Percentiles rank a stretch among this genome's conserved stretches.
Conservation (phyloP, 805 yeast genomes). For the Teunomyces barrocoloradensis region DNA sequence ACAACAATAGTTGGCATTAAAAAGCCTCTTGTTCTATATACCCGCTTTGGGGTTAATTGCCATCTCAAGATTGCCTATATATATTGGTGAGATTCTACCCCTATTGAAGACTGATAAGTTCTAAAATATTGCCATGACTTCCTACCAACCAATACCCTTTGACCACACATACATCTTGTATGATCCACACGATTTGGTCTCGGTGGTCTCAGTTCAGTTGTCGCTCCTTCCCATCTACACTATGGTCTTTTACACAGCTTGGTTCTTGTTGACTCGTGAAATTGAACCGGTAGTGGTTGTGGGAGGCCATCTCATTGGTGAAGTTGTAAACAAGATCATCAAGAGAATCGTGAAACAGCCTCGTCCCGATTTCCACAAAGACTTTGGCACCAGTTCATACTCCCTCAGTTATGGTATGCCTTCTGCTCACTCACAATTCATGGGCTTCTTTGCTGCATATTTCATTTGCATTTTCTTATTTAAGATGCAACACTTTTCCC, state of each 20-base stretch:
- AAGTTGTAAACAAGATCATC: conserved; percentile 63
- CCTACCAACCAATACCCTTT: conserved; percentile 52
- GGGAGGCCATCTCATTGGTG: conserved; percentile 81
- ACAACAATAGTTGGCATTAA: background rate
- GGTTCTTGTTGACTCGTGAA: conserved; percentile 82
- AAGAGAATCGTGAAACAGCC: conserved; percentile 66
- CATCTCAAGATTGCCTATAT: background rate
- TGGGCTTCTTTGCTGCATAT: conserved; percentile 78
- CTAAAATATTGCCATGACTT: background rate
- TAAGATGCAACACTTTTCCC: conserved; percentile 37
- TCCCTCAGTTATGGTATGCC: conserved; percentile 91
- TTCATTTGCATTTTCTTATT: conserved; percentile 43
- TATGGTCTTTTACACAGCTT: conserved; percentile 74
- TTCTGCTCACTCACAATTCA: conserved; percentile 92
- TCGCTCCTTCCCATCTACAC: conserved; percentile 80
- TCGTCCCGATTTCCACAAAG: conserved; percentile 62
- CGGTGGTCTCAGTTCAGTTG: conserved; percentile 63
- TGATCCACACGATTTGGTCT: conserved; percentile 60
- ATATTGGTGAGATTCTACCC: conserved; percentile 1
- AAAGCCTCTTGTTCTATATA: background rate
- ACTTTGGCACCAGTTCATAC: conserved; percentile 42
- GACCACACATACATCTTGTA: conserved; percentile 86
- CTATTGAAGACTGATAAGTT: conserved; percentile 4
- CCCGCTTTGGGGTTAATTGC: background rate
- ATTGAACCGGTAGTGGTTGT: conserved; percentile 81